Evolutionary conservation across 1,139 yeast genomes (phyloP).

Genomic region (Maudiozyma humilis): DNA sequence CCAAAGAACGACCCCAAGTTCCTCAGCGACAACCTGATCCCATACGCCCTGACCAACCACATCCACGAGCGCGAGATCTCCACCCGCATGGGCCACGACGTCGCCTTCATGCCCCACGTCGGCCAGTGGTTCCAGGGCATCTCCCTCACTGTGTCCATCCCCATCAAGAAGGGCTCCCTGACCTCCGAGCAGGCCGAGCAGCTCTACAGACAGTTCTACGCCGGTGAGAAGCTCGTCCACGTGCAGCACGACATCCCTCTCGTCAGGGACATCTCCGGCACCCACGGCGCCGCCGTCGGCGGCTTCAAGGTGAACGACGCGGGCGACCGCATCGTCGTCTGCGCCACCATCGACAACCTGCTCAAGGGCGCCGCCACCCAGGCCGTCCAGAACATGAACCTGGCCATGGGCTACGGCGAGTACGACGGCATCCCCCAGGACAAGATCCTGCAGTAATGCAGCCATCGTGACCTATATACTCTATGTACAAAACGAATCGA

Average conservation of each 20-base stretch:
- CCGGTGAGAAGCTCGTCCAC: conserved; percentile 76
- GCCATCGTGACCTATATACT: background rate
- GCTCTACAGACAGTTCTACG: conserved; percentile 80
- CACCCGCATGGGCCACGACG: conserved; percentile 62
- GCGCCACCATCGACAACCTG: conserved; percentile 90
- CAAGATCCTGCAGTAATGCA: conserved; percentile 17
- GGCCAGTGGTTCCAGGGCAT: conserved; percentile 99
- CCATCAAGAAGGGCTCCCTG: conserved; percentile 60
- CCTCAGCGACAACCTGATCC: conserved; percentile 76
- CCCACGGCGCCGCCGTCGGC: conserved; percentile 90
- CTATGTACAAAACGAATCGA: too few species aligned
- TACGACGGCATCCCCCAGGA: conserved; percentile 81
- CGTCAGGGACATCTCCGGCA: conserved; percentile 84
- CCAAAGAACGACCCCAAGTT: conserved; percentile 81
- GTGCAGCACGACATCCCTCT: conserved; percentile 59
- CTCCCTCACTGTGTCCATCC: conserved; percentile 83
- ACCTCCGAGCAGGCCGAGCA: conserved; percentile 79
- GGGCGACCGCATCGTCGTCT: conserved; percentile 84
- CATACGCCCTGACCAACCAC: conserved; percentile 93
- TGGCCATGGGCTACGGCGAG: conserved; percentile 84
- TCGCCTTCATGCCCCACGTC: conserved; percentile 93
- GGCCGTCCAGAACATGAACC: conserved; percentile 89
- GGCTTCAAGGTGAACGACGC: conserved; percentile 89
- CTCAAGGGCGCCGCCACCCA: conserved; percentile 98
- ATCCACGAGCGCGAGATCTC: conserved; percentile 93